phyloP scores from a whole-genome alignment of 257 asterid genomes.

The Solanum sitiens region DNA sequence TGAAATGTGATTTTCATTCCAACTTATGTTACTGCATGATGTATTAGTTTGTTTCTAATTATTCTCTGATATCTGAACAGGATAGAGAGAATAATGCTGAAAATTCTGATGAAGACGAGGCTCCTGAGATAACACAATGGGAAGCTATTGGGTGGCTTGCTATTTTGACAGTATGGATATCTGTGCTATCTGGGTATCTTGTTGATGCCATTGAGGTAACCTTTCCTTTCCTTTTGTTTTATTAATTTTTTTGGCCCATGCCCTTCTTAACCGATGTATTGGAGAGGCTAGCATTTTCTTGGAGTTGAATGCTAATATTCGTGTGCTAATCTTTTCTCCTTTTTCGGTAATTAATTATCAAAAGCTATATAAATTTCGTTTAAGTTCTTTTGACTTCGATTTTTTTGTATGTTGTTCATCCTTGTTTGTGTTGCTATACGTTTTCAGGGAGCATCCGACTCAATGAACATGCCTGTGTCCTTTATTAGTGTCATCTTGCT shows the following conservation, averaged over 20 bases:
- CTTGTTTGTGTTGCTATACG: neutral
- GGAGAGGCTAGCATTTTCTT: neutral
- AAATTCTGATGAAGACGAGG: slow-evolving; percentile 53
- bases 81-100: slow-evolving; percentile 38
- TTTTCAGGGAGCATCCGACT: slow-evolving; percentile 81
- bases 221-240: neutral
- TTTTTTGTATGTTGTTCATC: neutral
- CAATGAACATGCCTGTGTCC: slow-evolving; percentile 76
- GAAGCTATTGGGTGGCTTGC: slow-evolving; percentile 92
- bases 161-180: slow-evolving; percentile 77
- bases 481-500: slow-evolving; percentile 90
- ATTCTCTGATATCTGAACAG: slow-evolving; percentile 23
- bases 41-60: neutral
- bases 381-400: neutral
- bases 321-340: neutral
- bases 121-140: slow-evolving; percentile 71
- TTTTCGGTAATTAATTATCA: neutral
- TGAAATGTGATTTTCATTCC: neutral
- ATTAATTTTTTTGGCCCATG: neutral
- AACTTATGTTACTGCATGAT: neutral
- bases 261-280: neutral
- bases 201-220: slow-evolving; percentile 86
- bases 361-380: neutral
- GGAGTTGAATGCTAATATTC: neutral
- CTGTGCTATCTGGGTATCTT: slow-evolving; percentile 85